Base-by-base conservation (phyloP, 345 rosid species). In the Lepidium didymum region DNA sequence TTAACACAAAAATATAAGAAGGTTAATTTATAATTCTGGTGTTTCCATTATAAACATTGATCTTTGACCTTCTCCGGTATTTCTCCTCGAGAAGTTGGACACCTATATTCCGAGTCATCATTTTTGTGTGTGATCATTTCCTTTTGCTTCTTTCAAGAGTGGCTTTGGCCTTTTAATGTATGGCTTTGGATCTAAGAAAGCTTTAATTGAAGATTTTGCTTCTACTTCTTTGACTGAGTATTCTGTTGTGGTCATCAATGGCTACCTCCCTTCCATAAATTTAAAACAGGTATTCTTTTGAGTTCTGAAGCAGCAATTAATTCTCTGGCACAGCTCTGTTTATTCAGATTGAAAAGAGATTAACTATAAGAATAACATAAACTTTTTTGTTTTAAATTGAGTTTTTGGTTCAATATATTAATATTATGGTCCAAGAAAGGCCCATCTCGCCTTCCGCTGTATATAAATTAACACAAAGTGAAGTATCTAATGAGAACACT, bases 181-280 rank as follows among this genome's bases (percentile, higher is more conserved):
- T 64, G 99, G 99, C 8, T 91, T 94, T 78, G 99, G 99, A 74
- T 93, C 95, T 15, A 93, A 93, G 77, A 93, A 84, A 69, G 77
- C 80, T 13, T 71, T 87, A 43, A 31, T 94, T 41, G 96, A 94
- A 76, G 93, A 94, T 77, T 94, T 94, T 79, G 96, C 96, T 68
- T 91, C 96, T 38, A 62, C 81, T 11, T 81, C 97, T 42, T 64
- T 94, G 69, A 74, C 79, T 0, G 87, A 91, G 54, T 80, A 87
- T 79, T 78, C 95, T 3, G 95, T 87, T 25, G 80, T 88, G 2
- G 96, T 94, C 12, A 75, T 94, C 79, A 94, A 94, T 77, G 99
- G 97, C 50, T 88, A 88, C 78, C 91, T 91, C 64, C 91, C 84
- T 64, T 89, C 91, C 8, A 56, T 89, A 44, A 88, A 89, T 80